Base-by-base conservation (phyloP, 192 early-diverging fungal genomes). In the Backusella tarrabulga region DNA sequence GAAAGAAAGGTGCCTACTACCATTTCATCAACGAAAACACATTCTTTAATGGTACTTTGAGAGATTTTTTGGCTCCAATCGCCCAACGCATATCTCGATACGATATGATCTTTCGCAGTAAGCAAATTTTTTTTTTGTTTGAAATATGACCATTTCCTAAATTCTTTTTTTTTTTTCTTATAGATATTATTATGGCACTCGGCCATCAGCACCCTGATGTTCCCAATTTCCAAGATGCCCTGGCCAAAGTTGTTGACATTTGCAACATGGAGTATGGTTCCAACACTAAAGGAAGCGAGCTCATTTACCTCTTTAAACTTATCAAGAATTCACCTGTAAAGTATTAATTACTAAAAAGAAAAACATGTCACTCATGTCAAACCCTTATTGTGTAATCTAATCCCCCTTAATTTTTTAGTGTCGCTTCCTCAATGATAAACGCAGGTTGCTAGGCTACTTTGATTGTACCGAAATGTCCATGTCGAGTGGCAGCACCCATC, bases 241-340 rank as follows among this genome's bases (percentile, higher is more conserved):
- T 40, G 29, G n/a, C 35, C 6, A 75, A 56, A 41, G 70, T 68
- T 0, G 35, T 34, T 50, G 73, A 67, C n/a, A 76, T 80, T 21
- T 69, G 52, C 14, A 50, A 38, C 42, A 80, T 80, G 79, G 52
- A 52, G 17, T 75, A 80, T 66, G 79, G 75, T 32, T 9, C 67
- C 11, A 40, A 80, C 52, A 66, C 79, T 0, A 71, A 74, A 36
- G 26, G 46, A 36, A 73, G 72, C 21, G 63, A 76, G 32, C 60
- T 76, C 14, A 54, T 80, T 23, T 72, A 76, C 46, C 44, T 80
- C 60, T 75, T 72, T 36, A 41, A 23, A 35, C 68, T 68, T 6
- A 80, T 80, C 44, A 41, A 70, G 12, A 56, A 76, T 32, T 72
- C 68, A 38, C 79, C 79, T n/a, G 79, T 80, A 72, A 40, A 70